Evolutionary conservation across 768 basidiomycete species (phyloP).

Genomic region (Strobilomyces confusus): DNA sequence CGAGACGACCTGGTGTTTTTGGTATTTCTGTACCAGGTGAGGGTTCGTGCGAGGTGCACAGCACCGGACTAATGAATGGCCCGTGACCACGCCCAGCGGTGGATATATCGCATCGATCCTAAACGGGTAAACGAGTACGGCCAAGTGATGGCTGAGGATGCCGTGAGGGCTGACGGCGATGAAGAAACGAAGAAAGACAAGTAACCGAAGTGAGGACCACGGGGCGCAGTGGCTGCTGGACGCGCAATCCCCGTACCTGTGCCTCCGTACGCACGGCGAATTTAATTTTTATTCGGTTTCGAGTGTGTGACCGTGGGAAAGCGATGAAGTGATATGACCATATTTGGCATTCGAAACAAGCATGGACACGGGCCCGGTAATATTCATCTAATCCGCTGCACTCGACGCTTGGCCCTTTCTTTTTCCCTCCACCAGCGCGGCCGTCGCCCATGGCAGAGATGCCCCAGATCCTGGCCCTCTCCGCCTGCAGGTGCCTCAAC

Average conservation of each 20-base stretch:
- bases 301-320: conserved; percentile 22
- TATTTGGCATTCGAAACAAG: conserved; percentile 24
- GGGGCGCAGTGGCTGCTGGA: background rate
- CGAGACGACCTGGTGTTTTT: conserved; percentile 90
- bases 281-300: background rate
- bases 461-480: conserved; percentile 22
- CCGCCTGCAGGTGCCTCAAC: conserved; percentile 72
- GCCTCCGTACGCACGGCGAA: background rate
- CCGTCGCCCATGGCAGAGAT: conserved; percentile 23
- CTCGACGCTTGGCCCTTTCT: conserved; percentile 21
- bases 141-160: conserved; percentile 63
- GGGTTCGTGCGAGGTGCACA: conserved; percentile 22
- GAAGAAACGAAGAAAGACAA: conserved; percentile 56
- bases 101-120: conserved; percentile 96
- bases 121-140: conserved; percentile 96
- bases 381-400: conserved; percentile 32
- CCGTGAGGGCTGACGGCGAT: conserved; percentile 35
- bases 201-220: conserved; percentile 24
- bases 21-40: conserved; percentile 87
- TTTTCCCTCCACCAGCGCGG: conserved; percentile 15
- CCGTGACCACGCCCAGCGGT: conserved; percentile 53
- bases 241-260: background rate
- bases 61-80: conserved; percentile 9
- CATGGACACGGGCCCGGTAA: conserved; percentile 27
- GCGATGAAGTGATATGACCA: conserved; percentile 13